These are phyloP conservation scores for Penicillium goetzii DNA, from an alignment of 495 filamentous ascomycete genomes.

Conservation along the genomic window DNA sequence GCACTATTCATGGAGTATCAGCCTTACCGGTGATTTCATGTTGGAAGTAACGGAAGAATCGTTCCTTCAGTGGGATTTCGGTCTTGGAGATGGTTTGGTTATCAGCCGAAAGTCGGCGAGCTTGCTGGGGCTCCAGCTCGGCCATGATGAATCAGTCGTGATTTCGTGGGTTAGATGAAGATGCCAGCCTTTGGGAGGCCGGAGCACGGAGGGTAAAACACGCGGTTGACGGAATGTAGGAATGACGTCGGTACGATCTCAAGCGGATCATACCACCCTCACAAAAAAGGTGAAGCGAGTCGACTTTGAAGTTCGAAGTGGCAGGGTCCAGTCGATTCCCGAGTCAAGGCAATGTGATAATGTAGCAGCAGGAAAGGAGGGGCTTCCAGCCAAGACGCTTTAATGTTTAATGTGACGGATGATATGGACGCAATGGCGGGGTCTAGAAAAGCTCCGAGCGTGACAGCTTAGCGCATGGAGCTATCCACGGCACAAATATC, in stretches of 20 bases:
- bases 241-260: constrained; percentile 36
- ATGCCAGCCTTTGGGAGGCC: neutral
- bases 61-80: constrained; percentile 63
- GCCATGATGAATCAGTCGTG: constrained; percentile 33
- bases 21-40: constrained; percentile 66
- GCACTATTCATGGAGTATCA: neutral
- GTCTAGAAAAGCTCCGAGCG: constrained; percentile 6
- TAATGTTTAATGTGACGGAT: constrained; percentile 10
- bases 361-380: neutral
- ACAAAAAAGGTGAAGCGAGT: neutral
- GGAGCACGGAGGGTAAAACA: constrained; percentile 7
- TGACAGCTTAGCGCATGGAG: neutral
- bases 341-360: neutral
- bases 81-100: constrained; percentile 46
- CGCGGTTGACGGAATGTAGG: constrained; percentile 22
- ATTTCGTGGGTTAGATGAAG: constrained; percentile 2
- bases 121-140: constrained; percentile 33
- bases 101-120: constrained; percentile 45
- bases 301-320: neutral
- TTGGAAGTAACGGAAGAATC: constrained; percentile 80
- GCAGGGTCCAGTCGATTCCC: neutral
- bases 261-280: constrained; percentile 29
- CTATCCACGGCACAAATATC: neutral
- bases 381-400: constrained; percentile 11
- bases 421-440: constrained; percentile 23